Base-by-base conservation (phyloP, 805 yeast species). In the Scheffersomyces stipitis region DNA sequence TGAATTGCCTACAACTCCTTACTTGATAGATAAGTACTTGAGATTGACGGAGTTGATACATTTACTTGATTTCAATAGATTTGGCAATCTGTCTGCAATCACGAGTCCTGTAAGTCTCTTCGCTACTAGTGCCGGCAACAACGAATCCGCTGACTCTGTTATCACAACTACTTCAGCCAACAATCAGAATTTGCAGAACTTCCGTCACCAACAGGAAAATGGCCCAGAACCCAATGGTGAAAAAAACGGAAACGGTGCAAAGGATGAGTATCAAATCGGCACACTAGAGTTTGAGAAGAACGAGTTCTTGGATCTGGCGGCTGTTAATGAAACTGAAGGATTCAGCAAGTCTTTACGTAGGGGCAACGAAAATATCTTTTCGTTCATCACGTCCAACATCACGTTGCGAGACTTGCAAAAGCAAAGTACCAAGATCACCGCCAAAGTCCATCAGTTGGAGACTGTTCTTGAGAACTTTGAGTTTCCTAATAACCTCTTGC, bases 1-100 rank as follows among this genome's bases (percentile, higher is more conserved):
- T 34, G 88, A 83, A 44, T 60, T 81, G 20, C 90, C 88, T 5
- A 75, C 81, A 0, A 80, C 78, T 30, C 89, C 89, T 0, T 83
- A 70, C 49, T 62, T 83, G 31, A 81, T 83, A 41, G 90, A 84
- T 49, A 83, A 79, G 49, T 77, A 75, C 52, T 58, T 80, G 34
- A 64, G 84, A 41, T 66, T 81, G 36, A 77, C 80, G 3, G 81
- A 82, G 54, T 66, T 83, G 31, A 69, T 78, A 5, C 69, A 70
- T 34, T 54, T 80, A 26, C 49, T 82, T 29, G 66, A 63, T 26
- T 48, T 45, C 9, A 44, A 40, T 33, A 37, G 41, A 26, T 8
- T 12, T 12, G 10, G n/a, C 4, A 7, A 15, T n/a, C 24, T 20
- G 7, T 20, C 24, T 20, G 24, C 10, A 7, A 10, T 20, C 9